These are phyloP conservation scores for Ceratobasidium sp. DNA, from an alignment of 1,284 basidiomycete genomes.

Conservation along the genomic window DNA sequence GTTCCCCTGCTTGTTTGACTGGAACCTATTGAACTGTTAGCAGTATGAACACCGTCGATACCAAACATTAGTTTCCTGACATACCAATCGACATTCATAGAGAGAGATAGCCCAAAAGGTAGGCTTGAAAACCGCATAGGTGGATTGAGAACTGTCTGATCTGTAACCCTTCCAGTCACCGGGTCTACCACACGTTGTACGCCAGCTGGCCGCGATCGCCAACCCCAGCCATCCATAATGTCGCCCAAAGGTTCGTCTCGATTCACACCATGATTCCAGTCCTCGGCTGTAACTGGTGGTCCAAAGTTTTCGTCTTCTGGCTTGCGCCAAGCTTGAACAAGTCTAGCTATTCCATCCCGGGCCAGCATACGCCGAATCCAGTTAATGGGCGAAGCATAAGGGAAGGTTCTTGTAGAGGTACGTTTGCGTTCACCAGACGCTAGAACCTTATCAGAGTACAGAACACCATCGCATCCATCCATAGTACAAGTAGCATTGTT, in stretches of 20 bases:
- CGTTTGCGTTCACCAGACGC: neutral
- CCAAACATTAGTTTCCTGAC: neutral
- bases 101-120: constrained; percentile 2
- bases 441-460: neutral
- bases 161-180: neutral
- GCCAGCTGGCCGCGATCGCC: neutral
- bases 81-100: constrained; percentile 6
- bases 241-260: neutral
- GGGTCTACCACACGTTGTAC: neutral
- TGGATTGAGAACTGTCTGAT: neutral
- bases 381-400: neutral
- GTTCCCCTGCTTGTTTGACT: neutral
- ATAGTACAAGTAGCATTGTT: neutral
- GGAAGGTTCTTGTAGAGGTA: neutral
- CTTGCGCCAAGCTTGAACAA: neutral
- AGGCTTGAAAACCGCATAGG: constrained; percentile 14
- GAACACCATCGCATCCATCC: neutral
- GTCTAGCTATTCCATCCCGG: neutral
- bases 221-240: neutral
- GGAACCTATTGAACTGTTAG: constrained; percentile 23
- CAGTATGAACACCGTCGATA: neutral
- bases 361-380: neutral
- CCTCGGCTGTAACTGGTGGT: neutral
- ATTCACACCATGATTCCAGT: neutral
- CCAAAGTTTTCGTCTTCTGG: neutral